Percentiles rank a stretch among this genome's conserved stretches.
Evolutionary conservation across 805 yeast genomes (phyloP).

Genomic region (Hanseniaspora occidentalis): DNA sequence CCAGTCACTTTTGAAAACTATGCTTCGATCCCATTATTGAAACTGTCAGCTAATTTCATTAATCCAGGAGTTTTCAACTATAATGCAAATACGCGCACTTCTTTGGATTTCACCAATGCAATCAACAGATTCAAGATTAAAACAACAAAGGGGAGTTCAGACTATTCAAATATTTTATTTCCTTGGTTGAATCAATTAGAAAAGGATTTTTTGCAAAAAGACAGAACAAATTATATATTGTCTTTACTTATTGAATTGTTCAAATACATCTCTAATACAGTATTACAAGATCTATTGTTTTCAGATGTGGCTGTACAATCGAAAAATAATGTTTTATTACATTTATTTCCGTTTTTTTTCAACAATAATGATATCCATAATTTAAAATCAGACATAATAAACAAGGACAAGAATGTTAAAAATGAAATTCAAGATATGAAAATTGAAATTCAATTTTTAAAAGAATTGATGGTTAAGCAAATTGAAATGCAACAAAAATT

Average conservation of each 20-base stretch:
- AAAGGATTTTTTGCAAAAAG: constrained; percentile 16
- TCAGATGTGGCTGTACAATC: constrained; percentile 1
- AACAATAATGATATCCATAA: not conserved
- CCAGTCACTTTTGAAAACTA: not conserved
- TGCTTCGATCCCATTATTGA: not conserved
- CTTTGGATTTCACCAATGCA: not conserved
- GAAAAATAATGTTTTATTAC: not conserved
- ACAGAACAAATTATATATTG: constrained; percentile 22
- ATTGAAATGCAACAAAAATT: not conserved
- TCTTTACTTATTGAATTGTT: constrained; percentile 23
- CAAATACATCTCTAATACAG: constrained; percentile 19
- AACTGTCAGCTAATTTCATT: not conserved
- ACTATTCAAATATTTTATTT: constrained; percentile 11
- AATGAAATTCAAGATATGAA: not conserved
- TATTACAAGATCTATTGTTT: constrained; percentile 21
- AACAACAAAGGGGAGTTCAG: not conserved
- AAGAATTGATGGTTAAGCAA: not conserved
- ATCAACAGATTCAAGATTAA: not conserved
- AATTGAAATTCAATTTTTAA: not conserved
- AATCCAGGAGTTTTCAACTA: not conserved
- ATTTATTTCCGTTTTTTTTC: not conserved
- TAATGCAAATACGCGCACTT: too few species aligned
- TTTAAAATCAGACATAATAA: not conserved
- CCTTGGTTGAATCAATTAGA: constrained; percentile 22
- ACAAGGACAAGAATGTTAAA: not conserved